Evolutionary conservation across 202 grass and related monocot species (phyloP).

Genomic region (Bolboschoenoplectus hybrid): DNA sequence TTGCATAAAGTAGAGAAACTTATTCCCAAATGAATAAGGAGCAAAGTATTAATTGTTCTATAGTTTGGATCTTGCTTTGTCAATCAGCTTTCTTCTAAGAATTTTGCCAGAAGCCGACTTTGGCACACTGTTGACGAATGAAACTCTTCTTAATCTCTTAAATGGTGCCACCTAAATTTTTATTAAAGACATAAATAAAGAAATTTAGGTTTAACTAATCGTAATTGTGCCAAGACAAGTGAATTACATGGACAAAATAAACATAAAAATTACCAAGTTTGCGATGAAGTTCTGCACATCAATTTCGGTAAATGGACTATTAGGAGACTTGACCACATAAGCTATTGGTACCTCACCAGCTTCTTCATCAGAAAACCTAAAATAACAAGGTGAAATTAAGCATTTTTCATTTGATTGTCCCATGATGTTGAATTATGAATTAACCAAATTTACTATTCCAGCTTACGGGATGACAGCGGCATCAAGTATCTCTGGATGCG

Average conservation of each 20-base stretch:
- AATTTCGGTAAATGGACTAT: slow-evolving; percentile 67
- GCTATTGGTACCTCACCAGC: slow-evolving; percentile 94
- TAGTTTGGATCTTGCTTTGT: slow-evolving; percentile 73
- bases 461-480: slow-evolving; percentile 92
- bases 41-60: slow-evolving; percentile 37
- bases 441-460: slow-evolving; percentile 13
- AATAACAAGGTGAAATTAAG: not conserved
- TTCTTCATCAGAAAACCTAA: slow-evolving; percentile 85
- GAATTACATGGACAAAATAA: slow-evolving; percentile 5
- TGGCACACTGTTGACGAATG: slow-evolving; percentile 71
- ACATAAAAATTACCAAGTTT: slow-evolving; percentile 51
- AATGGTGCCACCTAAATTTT: slow-evolving; percentile 64
- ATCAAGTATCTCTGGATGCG: slow-evolving; percentile 91
- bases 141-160: slow-evolving; percentile 77
- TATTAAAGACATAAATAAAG: not conserved
- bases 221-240: too few species aligned
- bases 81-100: slow-evolving; percentile 76
- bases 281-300: slow-evolving; percentile 81
- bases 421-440: slow-evolving; percentile 6
- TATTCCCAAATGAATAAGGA: not conserved
- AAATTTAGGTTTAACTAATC: not conserved
- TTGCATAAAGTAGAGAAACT: too few species aligned
- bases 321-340: slow-evolving; percentile 67
- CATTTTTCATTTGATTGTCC: slow-evolving; percentile 10
- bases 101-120: slow-evolving; percentile 85